These are phyloP conservation scores for Phytophthora sp. DNA, from an alignment of 352 stramenopile species.

Conservation along the genomic window DNA sequence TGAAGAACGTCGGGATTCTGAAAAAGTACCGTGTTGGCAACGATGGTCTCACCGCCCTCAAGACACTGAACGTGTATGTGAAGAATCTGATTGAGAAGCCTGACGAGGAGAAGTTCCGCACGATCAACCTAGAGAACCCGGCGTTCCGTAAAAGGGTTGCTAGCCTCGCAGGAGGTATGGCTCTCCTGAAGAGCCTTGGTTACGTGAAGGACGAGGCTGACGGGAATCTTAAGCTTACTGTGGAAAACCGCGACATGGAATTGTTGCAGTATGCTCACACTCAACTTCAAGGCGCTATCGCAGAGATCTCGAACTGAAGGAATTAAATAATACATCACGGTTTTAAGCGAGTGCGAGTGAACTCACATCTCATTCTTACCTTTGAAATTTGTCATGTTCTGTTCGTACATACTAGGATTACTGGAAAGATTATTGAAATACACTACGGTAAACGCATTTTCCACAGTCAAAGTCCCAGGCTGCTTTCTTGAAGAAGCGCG, in stretches of 20 bases:
- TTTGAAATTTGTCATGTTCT: neutral
- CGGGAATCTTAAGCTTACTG: slow-evolving; percentile 64
- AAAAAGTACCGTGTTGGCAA: slow-evolving; percentile 88
- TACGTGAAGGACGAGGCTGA: slow-evolving; percentile 88
- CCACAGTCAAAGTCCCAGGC: slow-evolving; percentile 10
- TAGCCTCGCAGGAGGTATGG: slow-evolving; percentile 81
- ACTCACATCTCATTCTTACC: slow-evolving; percentile 7
- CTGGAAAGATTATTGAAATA: too few species aligned
- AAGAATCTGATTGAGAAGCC: slow-evolving; percentile 90
- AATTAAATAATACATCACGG: slow-evolving; percentile 32
- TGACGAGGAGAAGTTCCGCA: slow-evolving; percentile 90
- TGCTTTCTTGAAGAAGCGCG: neutral
- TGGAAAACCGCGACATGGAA: slow-evolving; percentile 65
- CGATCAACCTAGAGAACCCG: slow-evolving; percentile 91
- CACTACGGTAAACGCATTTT: neutral
- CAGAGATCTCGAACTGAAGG: slow-evolving; percentile 60
- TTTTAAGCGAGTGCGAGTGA: slow-evolving; percentile 35
- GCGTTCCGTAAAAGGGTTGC: slow-evolving; percentile 91
- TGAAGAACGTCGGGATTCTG: slow-evolving; percentile 78
- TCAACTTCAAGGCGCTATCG: slow-evolving; percentile 64
- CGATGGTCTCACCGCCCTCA: slow-evolving; percentile 81
- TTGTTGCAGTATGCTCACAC: slow-evolving; percentile 68
- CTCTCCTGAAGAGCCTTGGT: slow-evolving; percentile 87
- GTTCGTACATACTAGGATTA: too few species aligned
- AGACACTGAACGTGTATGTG: slow-evolving; percentile 88